Percentiles rank a stretch among this genome's conserved stretches.
Conservation (phyloP, 108 stramenopile species). For the Stephanodiscus triporus region DNA sequence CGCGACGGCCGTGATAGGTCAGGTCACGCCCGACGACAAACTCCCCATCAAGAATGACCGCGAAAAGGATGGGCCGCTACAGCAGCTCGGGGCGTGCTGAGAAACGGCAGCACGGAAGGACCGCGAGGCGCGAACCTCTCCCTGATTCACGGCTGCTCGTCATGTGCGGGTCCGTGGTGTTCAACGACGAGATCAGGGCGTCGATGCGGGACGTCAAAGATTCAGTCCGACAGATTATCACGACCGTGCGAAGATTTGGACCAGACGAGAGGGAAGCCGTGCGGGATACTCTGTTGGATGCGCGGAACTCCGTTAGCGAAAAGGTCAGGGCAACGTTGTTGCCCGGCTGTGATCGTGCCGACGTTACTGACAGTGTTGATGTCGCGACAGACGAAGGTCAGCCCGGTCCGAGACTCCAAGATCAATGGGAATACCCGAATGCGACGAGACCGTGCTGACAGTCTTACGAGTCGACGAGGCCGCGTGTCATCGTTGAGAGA, state of each 20-base stretch:
- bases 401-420: too few species aligned
- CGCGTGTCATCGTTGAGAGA: too few species aligned
- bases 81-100: background rate
- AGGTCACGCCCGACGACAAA: background rate
- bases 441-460: too few species aligned
- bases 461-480: too few species aligned
- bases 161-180: slow-evolving; percentile 18
- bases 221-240: slow-evolving; percentile 11
- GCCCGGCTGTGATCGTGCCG: background rate
- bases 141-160: background rate
- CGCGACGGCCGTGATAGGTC: slow-evolving; percentile 13
- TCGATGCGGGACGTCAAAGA: slow-evolving; percentile 12
- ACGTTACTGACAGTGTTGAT: background rate
- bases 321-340: background rate
- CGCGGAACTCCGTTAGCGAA: background rate
- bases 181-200: slow-evolving; percentile 15
- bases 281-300: slow-evolving; percentile 18
- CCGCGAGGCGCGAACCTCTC: background rate
- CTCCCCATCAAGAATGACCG: background rate
- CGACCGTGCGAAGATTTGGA: slow-evolving; percentile 11
- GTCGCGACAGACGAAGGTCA: too few species aligned
- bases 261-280: slow-evolving; percentile 25
- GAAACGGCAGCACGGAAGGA: background rate
- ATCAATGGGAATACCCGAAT: too few species aligned
- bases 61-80: background rate